A percentile compares a stretch with the other conserved stretches of the same genome.
phyloP scores from a whole-genome alignment of 2,329 filamentous ascomycete species.

The Dothistroma septosporum region DNA sequence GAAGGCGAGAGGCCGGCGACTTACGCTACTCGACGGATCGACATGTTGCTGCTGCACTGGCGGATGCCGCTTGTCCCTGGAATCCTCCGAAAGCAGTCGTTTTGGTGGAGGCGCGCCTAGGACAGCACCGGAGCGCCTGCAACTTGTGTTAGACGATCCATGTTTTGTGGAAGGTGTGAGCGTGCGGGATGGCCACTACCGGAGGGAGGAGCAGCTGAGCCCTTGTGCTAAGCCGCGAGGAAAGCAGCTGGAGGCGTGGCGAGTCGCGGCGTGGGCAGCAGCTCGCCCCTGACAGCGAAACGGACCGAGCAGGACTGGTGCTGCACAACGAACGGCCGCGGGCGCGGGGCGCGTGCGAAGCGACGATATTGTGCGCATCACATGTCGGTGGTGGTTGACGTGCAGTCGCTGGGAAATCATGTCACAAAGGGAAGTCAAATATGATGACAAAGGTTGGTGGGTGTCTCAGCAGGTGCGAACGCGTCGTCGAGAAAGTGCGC shows the following conservation, averaged over 20 bases:
- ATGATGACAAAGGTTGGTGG: background rate
- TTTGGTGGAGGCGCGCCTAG: slow-evolving; percentile 5
- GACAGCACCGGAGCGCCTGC: slow-evolving; percentile 1
- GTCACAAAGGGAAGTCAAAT: background rate
- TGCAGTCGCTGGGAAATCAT: background rate
- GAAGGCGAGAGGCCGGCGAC: slow-evolving; percentile 9
- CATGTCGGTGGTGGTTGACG: background rate
- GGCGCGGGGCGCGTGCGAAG: background rate
- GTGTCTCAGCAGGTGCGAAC: background rate
- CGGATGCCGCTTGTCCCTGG: slow-evolving; percentile 12
- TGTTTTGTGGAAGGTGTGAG: background rate
- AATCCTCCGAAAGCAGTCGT: slow-evolving; percentile 14
- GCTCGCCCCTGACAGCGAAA: slow-evolving; percentile 10
- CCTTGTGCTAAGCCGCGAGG: background rate
- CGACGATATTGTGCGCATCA: background rate
- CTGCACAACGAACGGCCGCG: background rate
- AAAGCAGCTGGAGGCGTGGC: slow-evolving; percentile 3
- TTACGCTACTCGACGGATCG: slow-evolving; percentile 20
- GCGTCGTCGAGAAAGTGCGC: background rate
- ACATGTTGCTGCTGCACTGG: slow-evolving; percentile 5
- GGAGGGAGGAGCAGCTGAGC: background rate
- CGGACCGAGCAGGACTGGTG: background rate
- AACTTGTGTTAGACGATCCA: slow-evolving; percentile 8
- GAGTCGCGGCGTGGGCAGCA: background rate
- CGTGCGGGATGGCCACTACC: slow-evolving; percentile 3